Percentiles rank a stretch among this genome's conserved stretches.
phyloP scores from a whole-genome alignment of 306 rosid genomes.

The Inga laurina region DNA sequence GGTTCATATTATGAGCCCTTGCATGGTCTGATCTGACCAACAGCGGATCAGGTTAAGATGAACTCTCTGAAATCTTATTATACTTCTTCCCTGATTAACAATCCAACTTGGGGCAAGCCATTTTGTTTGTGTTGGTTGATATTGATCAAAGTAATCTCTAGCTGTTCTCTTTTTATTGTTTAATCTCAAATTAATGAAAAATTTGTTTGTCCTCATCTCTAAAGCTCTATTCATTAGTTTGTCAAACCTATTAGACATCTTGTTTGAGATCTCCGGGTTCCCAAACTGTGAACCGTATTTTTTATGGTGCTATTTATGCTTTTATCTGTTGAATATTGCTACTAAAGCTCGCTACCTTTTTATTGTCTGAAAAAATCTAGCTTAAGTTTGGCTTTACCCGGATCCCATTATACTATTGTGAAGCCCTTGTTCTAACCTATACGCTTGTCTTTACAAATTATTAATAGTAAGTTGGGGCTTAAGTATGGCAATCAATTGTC shows the following conservation, averaged over 20 bases:
- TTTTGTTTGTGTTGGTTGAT: not conserved
- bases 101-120: not conserved
- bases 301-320: not conserved
- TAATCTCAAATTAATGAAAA: not conserved
- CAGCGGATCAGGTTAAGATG: not conserved
- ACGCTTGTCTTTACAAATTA: not conserved
- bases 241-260: not conserved
- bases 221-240: not conserved
- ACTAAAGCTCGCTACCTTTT: constrained; percentile 1
- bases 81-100: not conserved
- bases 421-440: constrained; percentile 13
- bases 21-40: not conserved
- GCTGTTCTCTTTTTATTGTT: not conserved
- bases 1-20: constrained; percentile 1
- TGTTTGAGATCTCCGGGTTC: not conserved
- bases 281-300: not conserved
- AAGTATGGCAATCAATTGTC: not conserved
- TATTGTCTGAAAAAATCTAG: not conserved
- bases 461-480: not conserved
- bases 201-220: not conserved
- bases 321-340: constrained; percentile 1
- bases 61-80: not conserved
- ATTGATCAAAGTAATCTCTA: not conserved
- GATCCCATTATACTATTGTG: not conserved
- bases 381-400: not conserved